Conservation (phyloP, 371 early-diverging fungal genomes). For the Circinella umbellata region DNA sequence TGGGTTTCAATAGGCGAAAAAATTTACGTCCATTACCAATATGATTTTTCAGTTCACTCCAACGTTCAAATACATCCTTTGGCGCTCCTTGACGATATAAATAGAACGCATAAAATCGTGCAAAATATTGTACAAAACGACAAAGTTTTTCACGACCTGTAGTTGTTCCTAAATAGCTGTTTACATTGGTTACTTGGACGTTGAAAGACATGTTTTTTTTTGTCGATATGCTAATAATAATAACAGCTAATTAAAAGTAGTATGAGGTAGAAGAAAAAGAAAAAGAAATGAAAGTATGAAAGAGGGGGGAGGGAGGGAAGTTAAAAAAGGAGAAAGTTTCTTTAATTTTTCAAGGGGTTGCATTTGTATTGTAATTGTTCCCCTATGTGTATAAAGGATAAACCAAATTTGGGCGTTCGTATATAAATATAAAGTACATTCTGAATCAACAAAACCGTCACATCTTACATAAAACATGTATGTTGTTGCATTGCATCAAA, state of each 20-base stretch:
- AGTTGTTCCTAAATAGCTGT: slow-evolving; percentile 59
- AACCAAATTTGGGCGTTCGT: too few species aligned
- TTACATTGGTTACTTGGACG: slow-evolving; percentile 18
- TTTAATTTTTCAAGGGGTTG: neutral
- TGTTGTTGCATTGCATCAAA: neutral
- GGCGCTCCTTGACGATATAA: slow-evolving; percentile 49
- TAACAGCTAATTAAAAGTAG: neutral
- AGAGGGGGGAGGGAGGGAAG: neutral
- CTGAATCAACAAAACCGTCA: too few species aligned
- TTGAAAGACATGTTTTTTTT: neutral
- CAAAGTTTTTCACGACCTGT: slow-evolving; percentile 82
- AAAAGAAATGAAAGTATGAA: neutral
- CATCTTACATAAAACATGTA: neutral
- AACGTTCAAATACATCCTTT: slow-evolving; percentile 54
- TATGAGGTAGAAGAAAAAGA: neutral
- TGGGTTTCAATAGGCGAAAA: slow-evolving; percentile 55
- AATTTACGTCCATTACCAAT: slow-evolving; percentile 68
- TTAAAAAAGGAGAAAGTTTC: neutral
- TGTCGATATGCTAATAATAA: too few species aligned
- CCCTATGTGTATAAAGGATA: too few species aligned
- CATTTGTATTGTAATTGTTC: too few species aligned
- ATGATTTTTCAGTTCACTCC: slow-evolving; percentile 56
- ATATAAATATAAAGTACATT: too few species aligned
- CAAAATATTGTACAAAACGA: slow-evolving; percentile 77
- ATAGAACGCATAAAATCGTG: slow-evolving; percentile 68